Conservation (phyloP, 306 rosid genomes). For the Prunus salicina region DNA sequence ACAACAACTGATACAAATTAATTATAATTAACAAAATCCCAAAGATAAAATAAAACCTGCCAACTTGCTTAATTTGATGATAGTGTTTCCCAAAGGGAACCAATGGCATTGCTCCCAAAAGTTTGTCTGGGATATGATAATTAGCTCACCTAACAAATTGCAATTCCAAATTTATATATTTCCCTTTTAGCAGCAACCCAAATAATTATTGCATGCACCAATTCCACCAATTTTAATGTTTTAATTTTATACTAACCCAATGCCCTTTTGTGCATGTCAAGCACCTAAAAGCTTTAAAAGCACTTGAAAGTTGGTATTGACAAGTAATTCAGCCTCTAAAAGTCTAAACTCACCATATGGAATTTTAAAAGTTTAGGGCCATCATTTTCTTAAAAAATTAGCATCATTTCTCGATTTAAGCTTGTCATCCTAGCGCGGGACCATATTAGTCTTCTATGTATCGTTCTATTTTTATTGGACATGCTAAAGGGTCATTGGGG, state of each 20-base stretch:
- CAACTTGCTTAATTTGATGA: not conserved
- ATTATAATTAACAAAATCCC: not conserved
- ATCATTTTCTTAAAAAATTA: not conserved
- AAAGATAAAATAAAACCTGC: not conserved
- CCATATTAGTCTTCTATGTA: no score
- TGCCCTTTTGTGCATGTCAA: slow-evolving; percentile 9
- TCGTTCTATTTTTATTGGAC: no score
- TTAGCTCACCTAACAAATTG: not conserved
- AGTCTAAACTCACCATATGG: not conserved
- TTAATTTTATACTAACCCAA: not conserved
- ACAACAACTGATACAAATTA: not conserved
- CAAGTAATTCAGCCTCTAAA: not conserved
- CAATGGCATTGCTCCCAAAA: slow-evolving; percentile 1
- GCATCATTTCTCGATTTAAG: no score
- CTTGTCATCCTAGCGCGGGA: no score
- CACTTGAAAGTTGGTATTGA: slow-evolving; percentile 13
- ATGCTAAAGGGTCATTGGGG: no score
- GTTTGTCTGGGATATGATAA: slow-evolving; percentile 20
- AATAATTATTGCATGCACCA: slow-evolving; percentile 26
- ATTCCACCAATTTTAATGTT: not conserved
- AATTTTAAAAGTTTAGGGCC: not conserved
- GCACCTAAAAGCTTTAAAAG: not conserved
- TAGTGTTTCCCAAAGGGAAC: slow-evolving; percentile 8
- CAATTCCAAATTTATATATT: not conserved
- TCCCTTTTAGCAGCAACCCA: slow-evolving; percentile 17